These are phyloP conservation scores for Yamadazyma mexicana DNA, from an alignment of 1,139 yeast genomes.

Conservation along the genomic window DNA sequence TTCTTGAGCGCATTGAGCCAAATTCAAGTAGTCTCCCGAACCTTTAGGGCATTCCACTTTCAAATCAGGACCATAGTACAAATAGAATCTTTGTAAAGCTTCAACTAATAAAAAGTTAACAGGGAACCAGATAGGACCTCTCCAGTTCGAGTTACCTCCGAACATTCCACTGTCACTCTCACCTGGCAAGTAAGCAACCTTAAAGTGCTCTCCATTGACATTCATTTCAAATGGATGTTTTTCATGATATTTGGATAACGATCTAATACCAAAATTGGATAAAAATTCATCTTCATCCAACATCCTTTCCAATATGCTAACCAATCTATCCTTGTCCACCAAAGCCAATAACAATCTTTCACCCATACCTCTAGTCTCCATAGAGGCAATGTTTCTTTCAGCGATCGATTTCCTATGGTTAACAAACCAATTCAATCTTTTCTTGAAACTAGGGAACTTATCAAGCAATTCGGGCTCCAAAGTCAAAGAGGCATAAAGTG, in stretches of 20 bases:
- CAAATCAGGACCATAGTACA: conserved; percentile 85
- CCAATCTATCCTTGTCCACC: conserved; percentile 78
- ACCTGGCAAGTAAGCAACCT: conserved; percentile 83
- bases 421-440: conserved; percentile 84
- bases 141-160: conserved; percentile 97
- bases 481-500: conserved; percentile 87
- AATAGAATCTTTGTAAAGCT: conserved; percentile 82
- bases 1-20: conserved; percentile 93
- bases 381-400: conserved; percentile 87
- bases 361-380: conserved; percentile 83
- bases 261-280: conserved; percentile 85
- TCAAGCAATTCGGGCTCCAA: conserved; percentile 83
- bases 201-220: conserved; percentile 74
- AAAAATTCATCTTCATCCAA: conserved; percentile 87
- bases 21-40: conserved; percentile 74
- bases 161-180: conserved; percentile 94
- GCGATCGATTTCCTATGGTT: conserved; percentile 72
- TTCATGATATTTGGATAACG: conserved; percentile 85
- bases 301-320: conserved; percentile 76
- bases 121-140: conserved; percentile 99
- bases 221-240: conserved; percentile 85
- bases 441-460: conserved; percentile 80
- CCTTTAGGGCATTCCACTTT: conserved; percentile 92
- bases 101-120: conserved; percentile 86
- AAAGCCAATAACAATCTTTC: conserved; percentile 80